A percentile compares a stretch with the other conserved stretches of the same genome.
phyloP scores from a whole-genome alignment of 768 basidiomycete species.

The Trametes villosa region DNA sequence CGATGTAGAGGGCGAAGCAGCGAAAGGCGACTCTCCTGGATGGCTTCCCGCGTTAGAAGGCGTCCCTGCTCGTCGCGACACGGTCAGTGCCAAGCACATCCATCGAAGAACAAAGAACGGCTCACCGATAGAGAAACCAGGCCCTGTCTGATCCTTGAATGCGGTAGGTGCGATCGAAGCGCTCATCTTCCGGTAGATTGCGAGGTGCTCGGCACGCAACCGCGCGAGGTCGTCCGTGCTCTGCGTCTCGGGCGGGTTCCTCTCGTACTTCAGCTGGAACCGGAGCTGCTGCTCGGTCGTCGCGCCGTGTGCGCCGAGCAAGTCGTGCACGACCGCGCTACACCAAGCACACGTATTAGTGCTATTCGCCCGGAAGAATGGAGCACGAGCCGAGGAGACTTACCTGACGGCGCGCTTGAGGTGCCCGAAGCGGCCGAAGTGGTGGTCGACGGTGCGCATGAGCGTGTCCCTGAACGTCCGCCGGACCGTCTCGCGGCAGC shows the following conservation, averaged over 20 bases:
- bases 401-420: constrained; percentile 1
- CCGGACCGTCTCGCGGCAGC: constrained; percentile 41
- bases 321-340: background rate
- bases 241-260: constrained; percentile 1
- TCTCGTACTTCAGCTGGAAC: constrained; percentile 3
- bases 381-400: background rate
- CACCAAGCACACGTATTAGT: background rate
- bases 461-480: constrained; percentile 38
- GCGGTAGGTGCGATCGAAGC: no score
- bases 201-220: background rate
- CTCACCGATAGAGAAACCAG: no score
- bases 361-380: no score
- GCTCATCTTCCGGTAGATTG: background rate
- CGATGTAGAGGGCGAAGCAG: no score
- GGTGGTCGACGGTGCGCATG: constrained; percentile 32
- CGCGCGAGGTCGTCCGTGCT: background rate
- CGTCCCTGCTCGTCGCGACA: no score
- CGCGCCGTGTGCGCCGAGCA: background rate
- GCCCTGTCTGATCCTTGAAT: no score
- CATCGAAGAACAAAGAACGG: no score
- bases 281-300: background rate
- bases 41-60: no score
- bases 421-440: constrained; percentile 43
- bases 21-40: no score
- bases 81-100: no score